Base-by-base conservation (phyloP, 2,329 filamentous ascomycete species). In the Mariannaea elegans region DNA sequence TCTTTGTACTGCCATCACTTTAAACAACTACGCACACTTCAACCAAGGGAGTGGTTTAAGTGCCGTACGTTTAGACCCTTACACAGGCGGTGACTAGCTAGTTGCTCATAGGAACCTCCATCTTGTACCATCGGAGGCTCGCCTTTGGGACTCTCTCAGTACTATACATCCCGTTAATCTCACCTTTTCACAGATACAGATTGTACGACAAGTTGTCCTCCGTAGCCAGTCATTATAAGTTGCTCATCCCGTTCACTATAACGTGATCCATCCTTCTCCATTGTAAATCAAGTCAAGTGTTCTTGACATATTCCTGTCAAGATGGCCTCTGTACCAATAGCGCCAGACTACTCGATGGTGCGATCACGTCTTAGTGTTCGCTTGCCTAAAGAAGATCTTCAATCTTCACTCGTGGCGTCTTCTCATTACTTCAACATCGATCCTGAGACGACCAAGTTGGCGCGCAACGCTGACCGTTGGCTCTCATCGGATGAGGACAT, bases 291-390 rank as follows among this genome's bases (percentile, higher is more conserved):
- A 59, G 48, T 19, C 42, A 48, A 52, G 29, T 47, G 32, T 38
- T 53, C 34, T 48, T 16, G 42, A 34, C 32, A 27, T 27, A 48
- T 21, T 46, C 45, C 14, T 10, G 21, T 55, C 56, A 66, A 67
- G 16, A 71, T 71, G 68, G 68, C 66, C 34, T 71, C 68, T 45
- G 65, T 67, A n/a, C 68, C 70, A 67, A 67, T 65, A n/a, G 65
- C 67, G 14, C 69, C 69, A 18, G 69, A 70, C 45, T 71, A 71
- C 62, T 71, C 69, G 2, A 68, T 69, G 63, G 67, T 63, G 50
- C 64, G 56, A 24, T 70, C 66, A 27, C 68, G 61, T 19, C 63
- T 72, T 7, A 72, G 68, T 44, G 64, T 72, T 8, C 64, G 67
- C 21, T 38, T 72, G 2, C 71, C 70, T 7, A 63, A 63, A 10